A percentile compares a stretch with the other conserved stretches of the same genome.
phyloP scores from a whole-genome alignment of 495 filamentous ascomycete genomes.

The Penicillium crystallinum region DNA sequence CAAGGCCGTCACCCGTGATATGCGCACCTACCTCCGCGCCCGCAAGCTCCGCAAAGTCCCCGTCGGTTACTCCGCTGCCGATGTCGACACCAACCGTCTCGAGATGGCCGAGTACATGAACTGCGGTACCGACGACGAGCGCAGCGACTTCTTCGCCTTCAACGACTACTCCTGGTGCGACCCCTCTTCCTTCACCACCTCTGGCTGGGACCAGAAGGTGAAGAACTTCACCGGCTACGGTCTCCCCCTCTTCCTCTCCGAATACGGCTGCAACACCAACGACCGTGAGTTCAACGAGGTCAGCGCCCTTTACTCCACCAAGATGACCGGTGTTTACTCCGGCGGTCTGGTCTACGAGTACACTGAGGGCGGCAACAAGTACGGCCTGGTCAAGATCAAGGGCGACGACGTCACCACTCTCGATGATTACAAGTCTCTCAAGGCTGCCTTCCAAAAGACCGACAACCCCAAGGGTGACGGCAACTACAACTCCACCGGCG shows the following conservation, averaged over 20 bases:
- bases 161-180: slow-evolving; percentile 99
- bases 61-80: slow-evolving; percentile 85
- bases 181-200: slow-evolving; percentile 64
- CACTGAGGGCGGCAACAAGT: slow-evolving; percentile 67
- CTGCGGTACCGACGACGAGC: slow-evolving; percentile 80
- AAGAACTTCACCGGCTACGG: slow-evolving; percentile 86
- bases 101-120: slow-evolving; percentile 93
- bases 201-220: slow-evolving; percentile 91
- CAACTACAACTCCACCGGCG: slow-evolving; percentile 65
- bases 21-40: slow-evolving; percentile 74
- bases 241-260: slow-evolving; percentile 89
- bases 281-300: slow-evolving; percentile 79
- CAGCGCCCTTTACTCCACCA: slow-evolving; percentile 64
- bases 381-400: slow-evolving; percentile 70
- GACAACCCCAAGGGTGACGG: slow-evolving; percentile 67
- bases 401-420: slow-evolving; percentile 50
- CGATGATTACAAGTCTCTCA: slow-evolving; percentile 64
- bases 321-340: slow-evolving; percentile 93
- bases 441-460: slow-evolving; percentile 57
- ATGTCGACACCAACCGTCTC: slow-evolving; percentile 78
- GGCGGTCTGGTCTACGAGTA: slow-evolving; percentile 97
- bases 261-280: slow-evolving; percentile 85
- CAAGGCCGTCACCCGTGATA: slow-evolving; percentile 90
- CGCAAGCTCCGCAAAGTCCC: slow-evolving; percentile 76
- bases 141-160: slow-evolving; percentile 94